phyloP scores from a whole-genome alignment of 2,329 filamentous ascomycete genomes.

The Fulvia fulva region DNA sequence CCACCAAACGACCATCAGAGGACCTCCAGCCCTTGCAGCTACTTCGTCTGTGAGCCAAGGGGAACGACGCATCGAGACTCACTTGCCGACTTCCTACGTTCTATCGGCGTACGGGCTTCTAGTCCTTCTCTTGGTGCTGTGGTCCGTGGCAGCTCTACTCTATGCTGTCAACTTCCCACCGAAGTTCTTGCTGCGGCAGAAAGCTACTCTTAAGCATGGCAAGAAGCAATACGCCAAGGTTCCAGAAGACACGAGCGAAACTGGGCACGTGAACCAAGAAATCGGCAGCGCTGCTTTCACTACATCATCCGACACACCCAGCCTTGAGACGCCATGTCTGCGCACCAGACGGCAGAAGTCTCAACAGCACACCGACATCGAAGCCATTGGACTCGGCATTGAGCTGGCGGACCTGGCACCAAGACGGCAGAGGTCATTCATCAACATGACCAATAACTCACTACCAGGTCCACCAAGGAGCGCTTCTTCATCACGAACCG shows the following conservation, averaged over 20 bases:
- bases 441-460: background rate
- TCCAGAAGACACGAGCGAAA: background rate
- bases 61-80: background rate
- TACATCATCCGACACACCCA: constrained; percentile 3
- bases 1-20: background rate
- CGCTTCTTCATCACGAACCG: constrained; percentile 1
- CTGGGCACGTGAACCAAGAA: background rate
- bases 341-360: background rate
- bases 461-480: constrained; percentile 10
- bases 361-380: background rate
- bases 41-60: constrained; percentile 1
- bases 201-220: background rate
- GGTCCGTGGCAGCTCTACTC: constrained; percentile 15
- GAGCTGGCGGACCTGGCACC: background rate
- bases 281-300: background rate
- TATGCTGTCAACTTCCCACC: constrained; percentile 24
- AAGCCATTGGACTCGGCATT: constrained; percentile 1
- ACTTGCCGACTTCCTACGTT: background rate
- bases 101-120: background rate
- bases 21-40: background rate
- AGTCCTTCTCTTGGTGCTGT: constrained; percentile 15
- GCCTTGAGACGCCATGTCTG: background rate
- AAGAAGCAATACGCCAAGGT: background rate
- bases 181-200: background rate
- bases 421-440: background rate